phyloP scores from a whole-genome alignment of 208 protist genomes.

The Kentomonas sorsogonicus region DNA sequence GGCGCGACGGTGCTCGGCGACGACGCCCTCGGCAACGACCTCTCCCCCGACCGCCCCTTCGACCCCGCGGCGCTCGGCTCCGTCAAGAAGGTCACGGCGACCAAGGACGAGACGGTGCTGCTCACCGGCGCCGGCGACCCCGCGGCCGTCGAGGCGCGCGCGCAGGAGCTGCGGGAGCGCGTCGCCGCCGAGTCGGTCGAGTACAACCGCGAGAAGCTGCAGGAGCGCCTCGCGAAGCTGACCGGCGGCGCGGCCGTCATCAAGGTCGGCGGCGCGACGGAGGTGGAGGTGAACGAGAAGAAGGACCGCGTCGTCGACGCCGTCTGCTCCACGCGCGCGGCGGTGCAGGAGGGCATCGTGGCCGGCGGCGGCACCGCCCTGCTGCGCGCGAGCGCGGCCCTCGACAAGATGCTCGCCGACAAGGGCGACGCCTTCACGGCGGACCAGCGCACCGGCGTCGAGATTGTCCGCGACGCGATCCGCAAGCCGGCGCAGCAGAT shows the following conservation, averaged over 20 bases:
- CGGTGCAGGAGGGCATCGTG: slow-evolving; percentile 99
- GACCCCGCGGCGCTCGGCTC: slow-evolving; percentile 63
- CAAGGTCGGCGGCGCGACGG: slow-evolving; percentile 96
- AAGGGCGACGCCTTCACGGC: slow-evolving; percentile 50
- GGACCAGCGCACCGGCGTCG: slow-evolving; percentile 95
- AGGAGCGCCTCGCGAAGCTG: slow-evolving; percentile 98
- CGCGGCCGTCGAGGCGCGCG: slow-evolving; percentile 87
- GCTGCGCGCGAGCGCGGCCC: slow-evolving; percentile 83
- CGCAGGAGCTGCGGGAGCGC: slow-evolving; percentile 85
- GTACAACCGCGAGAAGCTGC: slow-evolving; percentile 97
- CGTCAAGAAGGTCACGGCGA: slow-evolving; percentile 87
- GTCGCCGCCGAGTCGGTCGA: slow-evolving; percentile 86
- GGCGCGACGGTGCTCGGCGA: slow-evolving; percentile 91
- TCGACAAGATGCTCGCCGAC: slow-evolving; percentile 81
- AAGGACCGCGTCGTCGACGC: slow-evolving; percentile 99
- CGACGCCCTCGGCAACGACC: slow-evolving; percentile 88
- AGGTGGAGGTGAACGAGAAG: slow-evolving; percentile 99
- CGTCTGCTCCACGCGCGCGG: slow-evolving; percentile 97
- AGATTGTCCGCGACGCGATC: slow-evolving; percentile 93
- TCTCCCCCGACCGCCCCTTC: too few relatives aligned
- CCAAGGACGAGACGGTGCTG: slow-evolving; percentile 98
- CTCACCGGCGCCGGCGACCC: slow-evolving; percentile 94
- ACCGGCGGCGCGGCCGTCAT: slow-evolving; percentile 95
- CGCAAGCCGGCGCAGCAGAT: slow-evolving; percentile 93
- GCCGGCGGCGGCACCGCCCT: slow-evolving; percentile 97